Evolutionary conservation across 306 rosid genomes (phyloP).

Genomic region (Elaeagnus macrophylla): DNA sequence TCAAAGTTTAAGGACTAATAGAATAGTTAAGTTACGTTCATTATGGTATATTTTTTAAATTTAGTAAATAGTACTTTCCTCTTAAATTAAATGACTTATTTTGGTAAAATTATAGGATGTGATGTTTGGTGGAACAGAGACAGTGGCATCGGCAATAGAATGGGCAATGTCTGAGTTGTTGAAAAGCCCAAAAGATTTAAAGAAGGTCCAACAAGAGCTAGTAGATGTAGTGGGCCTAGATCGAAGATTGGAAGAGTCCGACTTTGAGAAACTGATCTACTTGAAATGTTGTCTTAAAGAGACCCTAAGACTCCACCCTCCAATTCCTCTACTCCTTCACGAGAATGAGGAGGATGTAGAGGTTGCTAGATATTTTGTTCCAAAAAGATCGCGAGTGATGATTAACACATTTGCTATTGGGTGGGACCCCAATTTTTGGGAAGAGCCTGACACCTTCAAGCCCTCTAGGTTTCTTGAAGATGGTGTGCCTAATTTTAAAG

Average conservation of each 20-base stretch:
- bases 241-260: slow-evolving; percentile 47
- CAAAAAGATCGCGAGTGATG: slow-evolving; percentile 52
- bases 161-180: slow-evolving; percentile 70
- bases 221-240: slow-evolving; percentile 48
- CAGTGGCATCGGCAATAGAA: slow-evolving; percentile 75
- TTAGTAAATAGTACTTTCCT: neutral
- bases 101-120: slow-evolving; percentile 39
- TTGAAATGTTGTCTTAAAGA: slow-evolving; percentile 51
- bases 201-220: slow-evolving; percentile 44
- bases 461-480: slow-evolving; percentile 40
- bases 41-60: too few species aligned
- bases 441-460: slow-evolving; percentile 39
- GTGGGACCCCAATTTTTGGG: slow-evolving; percentile 46
- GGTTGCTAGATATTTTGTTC: slow-evolving; percentile 42
- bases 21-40: too few species aligned
- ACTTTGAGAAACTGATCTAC: slow-evolving; percentile 43
- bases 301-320: slow-evolving; percentile 71
- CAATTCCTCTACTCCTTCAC: slow-evolving; percentile 73
- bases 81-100: neutral
- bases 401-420: slow-evolving; percentile 75
- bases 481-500: slow-evolving; percentile 53
- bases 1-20: too few species aligned
- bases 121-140: slow-evolving; percentile 85
- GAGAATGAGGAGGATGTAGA: slow-evolving; percentile 55
- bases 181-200: slow-evolving; percentile 47